A percentile compares a stretch with the other conserved stretches of the same genome.
Conservation (phyloP, 2,329 filamentous ascomycete species). For the Colletotrichum scovillei region DNA sequence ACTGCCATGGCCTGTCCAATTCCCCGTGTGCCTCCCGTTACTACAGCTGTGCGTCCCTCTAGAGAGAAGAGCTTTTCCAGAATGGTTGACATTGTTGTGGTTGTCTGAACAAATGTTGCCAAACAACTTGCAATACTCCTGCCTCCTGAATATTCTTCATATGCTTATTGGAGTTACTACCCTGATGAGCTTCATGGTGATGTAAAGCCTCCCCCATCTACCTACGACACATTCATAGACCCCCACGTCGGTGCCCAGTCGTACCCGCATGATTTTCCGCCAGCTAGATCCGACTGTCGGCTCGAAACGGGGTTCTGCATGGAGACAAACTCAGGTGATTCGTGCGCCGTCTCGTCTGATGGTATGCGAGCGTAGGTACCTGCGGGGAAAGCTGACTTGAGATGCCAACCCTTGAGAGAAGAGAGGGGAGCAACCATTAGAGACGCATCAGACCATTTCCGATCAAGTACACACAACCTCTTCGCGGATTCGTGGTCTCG, state of each 20-base stretch:
- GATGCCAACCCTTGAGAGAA: background rate
- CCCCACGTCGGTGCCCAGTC: constrained; percentile 4
- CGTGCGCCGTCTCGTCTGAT: background rate
- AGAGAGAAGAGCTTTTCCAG: constrained; percentile 38
- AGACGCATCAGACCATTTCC: background rate
- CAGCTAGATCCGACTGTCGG: constrained; percentile 4
- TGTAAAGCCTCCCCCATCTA: background rate
- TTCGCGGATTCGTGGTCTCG: background rate
- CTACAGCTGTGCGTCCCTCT: constrained; percentile 36
- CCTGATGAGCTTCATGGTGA: background rate
- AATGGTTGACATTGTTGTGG: constrained; percentile 25
- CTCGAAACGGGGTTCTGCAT: constrained; percentile 7
- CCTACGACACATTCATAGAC: background rate
- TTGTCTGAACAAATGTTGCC: background rate
- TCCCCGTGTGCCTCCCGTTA: constrained; percentile 39
- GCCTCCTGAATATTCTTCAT: background rate
- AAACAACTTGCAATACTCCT: background rate
- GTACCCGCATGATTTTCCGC: constrained; percentile 5
- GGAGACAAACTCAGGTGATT: constrained; percentile 14
- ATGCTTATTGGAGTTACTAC: background rate
- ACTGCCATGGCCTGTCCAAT: constrained; percentile 41
- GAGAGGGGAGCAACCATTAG: background rate
- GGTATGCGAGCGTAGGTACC: background rate
- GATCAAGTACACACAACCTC: background rate
- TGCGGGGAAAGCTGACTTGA: constrained; percentile 10